Conservation (phyloP, 768 basidiomycete species). For the Erythrobasidium yunnanense region DNA sequence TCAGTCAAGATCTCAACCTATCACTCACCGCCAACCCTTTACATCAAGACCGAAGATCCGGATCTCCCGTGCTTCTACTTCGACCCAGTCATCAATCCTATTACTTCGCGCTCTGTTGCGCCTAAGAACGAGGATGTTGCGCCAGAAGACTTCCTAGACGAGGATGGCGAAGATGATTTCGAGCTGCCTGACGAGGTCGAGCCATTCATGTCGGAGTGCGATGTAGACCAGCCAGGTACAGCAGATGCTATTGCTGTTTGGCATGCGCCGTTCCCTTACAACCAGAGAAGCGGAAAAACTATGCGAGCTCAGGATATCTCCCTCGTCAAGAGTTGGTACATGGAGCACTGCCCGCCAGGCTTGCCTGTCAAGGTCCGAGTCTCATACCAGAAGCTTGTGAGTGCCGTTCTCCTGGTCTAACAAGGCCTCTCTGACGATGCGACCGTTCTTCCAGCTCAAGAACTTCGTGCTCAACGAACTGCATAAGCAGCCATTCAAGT, state of each 20-base stretch:
- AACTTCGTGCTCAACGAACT: conserved; percentile 91
- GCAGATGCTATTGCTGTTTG: conserved; percentile 94
- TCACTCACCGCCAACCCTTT: conserved; percentile 90
- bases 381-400: conserved; percentile 89
- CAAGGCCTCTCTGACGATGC: neutral
- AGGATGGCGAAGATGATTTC: conserved; percentile 81
- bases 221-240: conserved; percentile 66
- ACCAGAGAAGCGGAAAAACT: conserved; percentile 79
- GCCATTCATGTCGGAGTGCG: conserved; percentile 70
- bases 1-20: conserved; percentile 85
- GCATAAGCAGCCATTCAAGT: conserved; percentile 75
- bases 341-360: conserved; percentile 92
- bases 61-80: conserved; percentile 98
- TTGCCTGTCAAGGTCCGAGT: conserved; percentile 97
- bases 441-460: conserved; percentile 48
- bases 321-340: conserved; percentile 94
- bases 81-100: conserved; percentile 95
- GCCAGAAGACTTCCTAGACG: conserved; percentile 88
- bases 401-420: neutral
- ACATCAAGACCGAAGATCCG: conserved; percentile 98
- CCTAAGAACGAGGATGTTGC: conserved; percentile 66
- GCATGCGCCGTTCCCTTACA: conserved; percentile 97
- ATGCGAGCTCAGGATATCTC: conserved; percentile 90
- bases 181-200: conserved; percentile 63
- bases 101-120: conserved; percentile 74